Percentiles rank a stretch among this genome's conserved stretches.
Evolutionary conservation across 371 early-diverging fungal species (phyloP).

Genomic region (Sporodiniella umbellata): DNA sequence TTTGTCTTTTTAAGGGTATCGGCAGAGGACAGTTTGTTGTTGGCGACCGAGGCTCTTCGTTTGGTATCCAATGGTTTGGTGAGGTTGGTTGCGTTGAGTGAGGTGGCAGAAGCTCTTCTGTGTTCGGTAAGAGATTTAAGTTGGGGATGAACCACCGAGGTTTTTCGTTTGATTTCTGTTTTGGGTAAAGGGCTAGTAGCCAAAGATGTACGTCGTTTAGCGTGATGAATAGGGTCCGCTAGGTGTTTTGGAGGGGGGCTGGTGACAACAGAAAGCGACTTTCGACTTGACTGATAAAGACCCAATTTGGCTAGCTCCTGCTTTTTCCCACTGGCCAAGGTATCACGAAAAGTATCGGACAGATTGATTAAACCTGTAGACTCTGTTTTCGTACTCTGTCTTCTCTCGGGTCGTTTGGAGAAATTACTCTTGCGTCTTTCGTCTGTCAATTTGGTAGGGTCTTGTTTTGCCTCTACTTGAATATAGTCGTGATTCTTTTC

Average conservation of each 20-base stretch:
- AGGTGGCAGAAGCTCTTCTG: background rate
- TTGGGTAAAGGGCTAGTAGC: background rate
- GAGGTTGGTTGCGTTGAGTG: background rate
- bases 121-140: background rate
- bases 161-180: background rate
- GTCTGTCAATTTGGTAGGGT: conserved; percentile 6
- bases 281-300: background rate
- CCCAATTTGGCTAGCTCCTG: conserved; percentile 1
- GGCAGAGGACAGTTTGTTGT: no score
- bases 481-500: conserved; percentile 31
- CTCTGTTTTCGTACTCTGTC: conserved; percentile 14
- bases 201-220: background rate
- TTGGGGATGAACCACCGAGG: background rate
- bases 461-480: conserved; percentile 6
- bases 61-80: background rate
- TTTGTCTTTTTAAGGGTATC: conserved; percentile 14
- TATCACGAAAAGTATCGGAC: conserved; percentile 34
- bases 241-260: conserved; percentile 13
- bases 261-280: conserved; percentile 11
- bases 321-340: conserved; percentile 28
- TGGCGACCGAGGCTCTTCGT: conserved; percentile 3
- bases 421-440: conserved; percentile 2
- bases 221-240: background rate
- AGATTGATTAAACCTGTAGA: conserved; percentile 21
- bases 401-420: background rate